Base-by-base conservation (phyloP, 2,329 filamentous ascomycete genomes). In the Aphanocladium album region DNA sequence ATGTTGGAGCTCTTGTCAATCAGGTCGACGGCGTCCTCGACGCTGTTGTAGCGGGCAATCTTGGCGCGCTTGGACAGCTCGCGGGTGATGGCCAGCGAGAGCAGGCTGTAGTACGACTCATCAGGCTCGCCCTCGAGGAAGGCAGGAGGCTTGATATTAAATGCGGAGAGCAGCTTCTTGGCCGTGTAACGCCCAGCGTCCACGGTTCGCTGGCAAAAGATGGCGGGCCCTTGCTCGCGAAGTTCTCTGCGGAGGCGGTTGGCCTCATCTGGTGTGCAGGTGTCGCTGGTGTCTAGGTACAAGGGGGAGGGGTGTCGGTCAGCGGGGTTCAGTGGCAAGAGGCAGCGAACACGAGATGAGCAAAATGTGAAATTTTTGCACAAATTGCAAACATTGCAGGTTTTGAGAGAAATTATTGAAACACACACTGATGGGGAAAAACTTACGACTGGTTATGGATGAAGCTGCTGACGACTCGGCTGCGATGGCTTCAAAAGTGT, bases 131-230 rank as follows among this genome's bases (percentile, higher is more conserved):
- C 88, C 37, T 92, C 86, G 16, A 96, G 83, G 70, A 91, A 92
- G 41, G 79, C 73, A 2, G 91, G 90, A 47, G 90, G 85, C 43
- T 83, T 80, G 67, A 96, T 85, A 62, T 87, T 88, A 78, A 97
- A 97, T 16, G 91, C 93, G 9, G 90, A 92, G 70, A 93, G 86
- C 33, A 97, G 80, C 74, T 91, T 93, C 76, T 89, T 91, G 59
- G 89, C 89, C 21, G 88, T 87, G 71, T 95, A 87, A 56, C 80
- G 80, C 35, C 87, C 86, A 57, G 81, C 81, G 64, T 86, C 84
- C 55, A 96, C 80, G 35, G 89, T 92, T 66, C 87, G 82, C 67
- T 85, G 79, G 69, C 90, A 86, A 72, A 97, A 96, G 63, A 88
- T 82, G 63, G 85, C 83, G 23, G 90, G 89, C n/a, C 93, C 93